Conservation (phyloP, 225 moss, liverwort and hornwort genomes). For the Bryoerythrophyllum caledonicum region DNA sequence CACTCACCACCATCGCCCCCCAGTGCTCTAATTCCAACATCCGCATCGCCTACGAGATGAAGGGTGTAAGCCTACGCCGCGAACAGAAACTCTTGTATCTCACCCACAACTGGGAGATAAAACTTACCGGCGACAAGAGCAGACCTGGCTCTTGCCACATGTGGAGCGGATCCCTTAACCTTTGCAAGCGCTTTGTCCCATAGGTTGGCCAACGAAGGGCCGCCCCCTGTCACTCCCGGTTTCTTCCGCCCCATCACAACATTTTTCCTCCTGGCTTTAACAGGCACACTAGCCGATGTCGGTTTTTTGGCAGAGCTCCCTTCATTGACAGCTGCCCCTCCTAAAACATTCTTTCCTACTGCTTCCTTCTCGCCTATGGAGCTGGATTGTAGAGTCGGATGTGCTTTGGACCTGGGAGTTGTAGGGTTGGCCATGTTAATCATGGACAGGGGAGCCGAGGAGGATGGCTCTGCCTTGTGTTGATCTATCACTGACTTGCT, state of each 20-base stretch:
- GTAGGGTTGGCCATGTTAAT: slow-evolving; percentile 21
- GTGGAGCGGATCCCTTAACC: slow-evolving; percentile 40
- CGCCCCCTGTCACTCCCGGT: slow-evolving; percentile 45
- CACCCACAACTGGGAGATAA: slow-evolving; percentile 1
- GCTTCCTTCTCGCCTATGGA: slow-evolving; percentile 27
- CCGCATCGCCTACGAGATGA: slow-evolving; percentile 92
- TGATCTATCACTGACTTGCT: slow-evolving; percentile 49
- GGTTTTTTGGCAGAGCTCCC: slow-evolving; percentile 28
- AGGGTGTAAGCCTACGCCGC: too few species aligned
- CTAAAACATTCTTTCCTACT: slow-evolving; percentile 11
- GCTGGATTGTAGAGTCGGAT: slow-evolving; percentile 15
- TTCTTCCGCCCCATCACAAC: slow-evolving; percentile 62
- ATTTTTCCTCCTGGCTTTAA: slow-evolving; percentile 37
- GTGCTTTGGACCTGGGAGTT: slow-evolving; percentile 31
- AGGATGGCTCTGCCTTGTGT: slow-evolving; percentile 35
- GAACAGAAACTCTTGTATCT: too few species aligned
- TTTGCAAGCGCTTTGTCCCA: slow-evolving; percentile 92
- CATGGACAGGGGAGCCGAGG: slow-evolving; percentile 31
- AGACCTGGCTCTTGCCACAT: slow-evolving; percentile 28
- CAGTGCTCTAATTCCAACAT: slow-evolving; percentile 76
- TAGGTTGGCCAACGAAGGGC: slow-evolving; percentile 74
- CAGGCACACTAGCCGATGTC: slow-evolving; percentile 19
- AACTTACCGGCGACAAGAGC: slow-evolving; percentile 34
- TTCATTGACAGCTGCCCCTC: slow-evolving; percentile 37
- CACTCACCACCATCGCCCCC: slow-evolving; percentile 62